phyloP scores from a whole-genome alignment of 345 rosid species.

The Cardamine occulta region DNA sequence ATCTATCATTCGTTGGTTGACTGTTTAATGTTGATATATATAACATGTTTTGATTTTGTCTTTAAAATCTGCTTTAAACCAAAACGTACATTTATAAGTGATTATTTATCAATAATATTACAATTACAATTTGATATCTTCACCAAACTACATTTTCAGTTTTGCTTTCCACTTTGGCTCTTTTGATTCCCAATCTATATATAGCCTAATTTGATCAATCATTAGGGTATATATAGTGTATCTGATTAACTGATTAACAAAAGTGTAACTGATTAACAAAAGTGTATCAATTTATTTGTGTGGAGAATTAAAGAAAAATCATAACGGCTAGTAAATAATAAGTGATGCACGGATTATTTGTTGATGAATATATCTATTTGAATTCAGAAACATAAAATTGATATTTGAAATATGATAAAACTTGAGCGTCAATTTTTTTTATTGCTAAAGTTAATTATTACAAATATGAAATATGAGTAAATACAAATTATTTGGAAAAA shows the following conservation, averaged over 20 bases:
- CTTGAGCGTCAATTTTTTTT: background rate
- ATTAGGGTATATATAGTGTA: too few relatives aligned
- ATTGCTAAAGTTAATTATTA: too few relatives aligned
- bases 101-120: background rate
- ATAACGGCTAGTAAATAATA: background rate
- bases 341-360: background rate
- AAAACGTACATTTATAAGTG: background rate
- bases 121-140: background rate
- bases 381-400: background rate
- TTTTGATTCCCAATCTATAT: background rate
- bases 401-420: background rate
- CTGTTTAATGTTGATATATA: background rate
- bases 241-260: background rate
- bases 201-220: background rate
- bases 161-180: background rate
- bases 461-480: background rate
- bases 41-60: background rate
- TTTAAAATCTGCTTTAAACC: background rate
- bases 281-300: background rate
- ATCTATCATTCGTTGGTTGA: background rate
- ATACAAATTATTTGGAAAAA: background rate
- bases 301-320: background rate
- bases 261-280: background rate
- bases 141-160: background rate
- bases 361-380: background rate